Conservation (phyloP, 768 basidiomycete genomes). For the Termitomyces heimii region DNA sequence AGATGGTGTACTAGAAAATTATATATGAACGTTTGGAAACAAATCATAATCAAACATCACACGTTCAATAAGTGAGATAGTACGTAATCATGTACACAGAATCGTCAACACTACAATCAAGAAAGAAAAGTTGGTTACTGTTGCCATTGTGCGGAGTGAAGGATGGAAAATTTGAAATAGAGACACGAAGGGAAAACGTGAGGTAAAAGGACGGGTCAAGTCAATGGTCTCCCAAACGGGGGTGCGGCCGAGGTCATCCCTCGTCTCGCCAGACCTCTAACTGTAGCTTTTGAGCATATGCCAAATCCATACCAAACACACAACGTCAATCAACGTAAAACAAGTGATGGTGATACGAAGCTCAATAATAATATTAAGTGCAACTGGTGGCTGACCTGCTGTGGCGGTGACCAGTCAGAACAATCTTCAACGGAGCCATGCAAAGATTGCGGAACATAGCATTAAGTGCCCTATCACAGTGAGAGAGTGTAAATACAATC, state of each 20-base stretch:
- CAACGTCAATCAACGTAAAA: conserved; percentile 8
- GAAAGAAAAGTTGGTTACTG: neutral
- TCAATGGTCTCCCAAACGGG: neutral
- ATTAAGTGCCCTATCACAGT: conserved; percentile 1
- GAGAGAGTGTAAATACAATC: neutral
- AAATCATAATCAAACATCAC: neutral
- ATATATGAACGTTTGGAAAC: neutral
- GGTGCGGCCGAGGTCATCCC: neutral
- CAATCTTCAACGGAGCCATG: conserved; percentile 5
- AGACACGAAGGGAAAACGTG: neutral
- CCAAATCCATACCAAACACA: conserved; percentile 11
- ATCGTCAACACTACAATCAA: neutral
- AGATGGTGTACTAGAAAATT: neutral
- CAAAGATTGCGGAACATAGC: conserved; percentile 9
- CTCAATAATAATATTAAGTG: conserved; percentile 4
- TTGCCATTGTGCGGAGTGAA: neutral
- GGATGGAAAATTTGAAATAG: neutral
- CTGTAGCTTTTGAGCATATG: conserved; percentile 1
- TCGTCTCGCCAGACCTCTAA: conserved; percentile 7
- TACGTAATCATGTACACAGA: neutral
- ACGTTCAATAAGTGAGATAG: neutral
- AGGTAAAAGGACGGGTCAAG: neutral
- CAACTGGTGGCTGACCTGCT: conserved; percentile 5
- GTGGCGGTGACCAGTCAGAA: conserved; percentile 4
- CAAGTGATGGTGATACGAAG: conserved; percentile 9